Percentiles rank a stretch among this genome's conserved stretches.
phyloP scores from a whole-genome alignment of 352 stramenopile genomes.

The Aphanomyces invadans region DNA sequence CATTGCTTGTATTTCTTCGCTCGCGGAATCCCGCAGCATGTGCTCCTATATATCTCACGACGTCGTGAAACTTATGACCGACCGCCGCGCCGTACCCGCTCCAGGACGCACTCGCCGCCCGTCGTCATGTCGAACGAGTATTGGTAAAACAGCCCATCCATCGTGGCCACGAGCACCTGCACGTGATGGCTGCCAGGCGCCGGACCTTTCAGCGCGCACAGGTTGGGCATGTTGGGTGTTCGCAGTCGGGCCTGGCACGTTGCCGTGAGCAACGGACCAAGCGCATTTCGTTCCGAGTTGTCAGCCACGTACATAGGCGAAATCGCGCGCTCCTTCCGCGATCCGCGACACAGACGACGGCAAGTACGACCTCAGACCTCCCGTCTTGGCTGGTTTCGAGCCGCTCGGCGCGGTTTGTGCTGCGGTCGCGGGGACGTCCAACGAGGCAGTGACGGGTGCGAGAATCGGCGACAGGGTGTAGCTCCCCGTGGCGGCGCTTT shows the following conservation, averaged over 20 bases:
- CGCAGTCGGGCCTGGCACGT: conserved; percentile 54
- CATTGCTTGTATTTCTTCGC: conserved; percentile 75
- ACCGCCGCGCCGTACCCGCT: conserved; percentile 42
- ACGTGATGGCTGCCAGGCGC: conserved; percentile 42
- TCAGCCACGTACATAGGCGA: conserved; percentile 53
- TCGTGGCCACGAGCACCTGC: conserved; percentile 72
- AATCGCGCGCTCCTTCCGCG: conserved; percentile 78
- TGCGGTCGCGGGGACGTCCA: too few relatives aligned
- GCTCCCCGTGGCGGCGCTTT: conserved; percentile 66
- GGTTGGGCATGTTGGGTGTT: conserved; percentile 57
- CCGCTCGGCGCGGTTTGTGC: conserved; percentile 7
- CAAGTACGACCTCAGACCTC: conserved; percentile 61
- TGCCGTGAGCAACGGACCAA: background rate
- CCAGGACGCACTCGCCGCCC: conserved; percentile 74
- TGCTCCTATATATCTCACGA: conserved; percentile 51
- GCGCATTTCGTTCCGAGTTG: background rate
- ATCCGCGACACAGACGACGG: conserved; percentile 71
- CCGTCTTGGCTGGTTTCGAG: conserved; percentile 53
- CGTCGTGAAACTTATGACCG: background rate
- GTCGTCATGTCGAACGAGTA: conserved; percentile 68
- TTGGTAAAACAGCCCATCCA: conserved; percentile 81
- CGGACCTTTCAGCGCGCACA: conserved; percentile 72
- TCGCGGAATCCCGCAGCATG: conserved; percentile 68
- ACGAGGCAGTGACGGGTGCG: conserved; percentile 62
- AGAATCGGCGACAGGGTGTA: conserved; percentile 70